Evolutionary conservation across 768 basidiomycete genomes (phyloP).

Genomic region (Leccinum subgranulosum): DNA sequence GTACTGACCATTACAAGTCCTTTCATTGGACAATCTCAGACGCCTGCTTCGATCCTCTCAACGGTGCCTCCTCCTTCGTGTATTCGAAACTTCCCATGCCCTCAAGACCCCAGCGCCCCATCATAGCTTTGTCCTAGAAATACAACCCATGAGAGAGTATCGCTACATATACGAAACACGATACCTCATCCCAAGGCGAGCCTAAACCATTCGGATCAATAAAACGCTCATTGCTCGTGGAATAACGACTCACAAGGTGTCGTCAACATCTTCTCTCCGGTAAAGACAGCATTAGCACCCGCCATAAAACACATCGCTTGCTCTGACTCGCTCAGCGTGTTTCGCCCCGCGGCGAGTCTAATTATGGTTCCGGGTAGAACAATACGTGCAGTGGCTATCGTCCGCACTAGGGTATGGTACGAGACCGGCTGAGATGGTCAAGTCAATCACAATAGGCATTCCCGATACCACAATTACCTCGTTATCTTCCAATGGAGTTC

Average conservation of each 20-base stretch:
- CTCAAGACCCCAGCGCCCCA: slow-evolving; percentile 86
- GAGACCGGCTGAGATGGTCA: slow-evolving; percentile 58
- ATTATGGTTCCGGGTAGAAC: slow-evolving; percentile 92
- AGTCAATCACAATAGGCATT: slow-evolving; percentile 6
- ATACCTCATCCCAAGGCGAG: slow-evolving; percentile 91
- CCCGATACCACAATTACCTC: slow-evolving; percentile 49
- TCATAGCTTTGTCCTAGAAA: slow-evolving; percentile 85
- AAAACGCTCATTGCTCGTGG: background rate
- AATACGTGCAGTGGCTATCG: slow-evolving; percentile 92
- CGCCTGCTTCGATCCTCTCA: background rate
- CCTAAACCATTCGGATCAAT: slow-evolving; percentile 40
- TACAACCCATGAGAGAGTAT: slow-evolving; percentile 1
- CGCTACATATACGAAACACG: slow-evolving; percentile 5
- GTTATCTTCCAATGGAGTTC: slow-evolving; percentile 90
- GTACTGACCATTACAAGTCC: background rate
- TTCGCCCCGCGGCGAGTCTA: slow-evolving; percentile 90
- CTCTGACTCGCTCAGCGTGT: slow-evolving; percentile 83
- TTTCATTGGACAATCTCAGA: background rate
- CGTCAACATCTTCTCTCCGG: slow-evolving; percentile 97
- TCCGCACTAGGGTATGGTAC: slow-evolving; percentile 83
- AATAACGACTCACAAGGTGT: slow-evolving; percentile 74
- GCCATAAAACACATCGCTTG: slow-evolving; percentile 99
- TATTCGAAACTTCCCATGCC: slow-evolving; percentile 93
- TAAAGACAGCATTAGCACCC: slow-evolving; percentile 97
- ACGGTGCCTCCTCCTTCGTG: slow-evolving; percentile 45